These are phyloP conservation scores for Erysimum cheiranthoides DNA, from an alignment of 345 rosid species.

Conservation along the genomic window DNA sequence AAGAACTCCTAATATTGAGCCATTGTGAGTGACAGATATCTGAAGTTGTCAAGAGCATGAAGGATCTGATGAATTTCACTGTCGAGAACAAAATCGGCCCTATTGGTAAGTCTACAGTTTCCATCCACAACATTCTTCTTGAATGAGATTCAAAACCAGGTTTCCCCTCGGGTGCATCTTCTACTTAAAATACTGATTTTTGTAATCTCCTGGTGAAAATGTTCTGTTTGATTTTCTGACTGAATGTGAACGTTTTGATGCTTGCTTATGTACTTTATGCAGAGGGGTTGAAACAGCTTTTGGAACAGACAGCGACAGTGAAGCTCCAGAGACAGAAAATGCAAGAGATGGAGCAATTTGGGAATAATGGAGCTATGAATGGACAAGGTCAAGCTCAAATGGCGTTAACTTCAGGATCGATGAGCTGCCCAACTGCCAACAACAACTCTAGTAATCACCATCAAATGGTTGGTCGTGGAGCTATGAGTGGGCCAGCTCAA, in stretches of 20 bases:
- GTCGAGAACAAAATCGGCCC: constrained; percentile 78
- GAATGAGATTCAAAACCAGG: constrained; percentile 19
- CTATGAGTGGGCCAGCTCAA: constrained; percentile 33
- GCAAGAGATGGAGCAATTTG: constrained; percentile 41
- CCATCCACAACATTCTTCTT: constrained; percentile 7
- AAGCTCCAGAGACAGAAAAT: constrained; percentile 44
- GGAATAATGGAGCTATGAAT: constrained; percentile 30
- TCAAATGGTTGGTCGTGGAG: constrained; percentile 11
- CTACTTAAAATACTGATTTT: neutral
- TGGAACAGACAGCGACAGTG: constrained; percentile 25
- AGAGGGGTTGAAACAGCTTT: constrained; percentile 42
- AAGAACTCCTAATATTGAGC: neutral
- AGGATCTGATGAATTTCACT: constrained; percentile 85
- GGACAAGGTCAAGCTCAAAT: constrained; percentile 41
- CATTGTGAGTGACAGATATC: constrained; percentile 63
- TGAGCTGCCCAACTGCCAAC: constrained; percentile 35
- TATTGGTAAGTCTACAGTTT: constrained; percentile 58
- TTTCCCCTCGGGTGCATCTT: neutral
- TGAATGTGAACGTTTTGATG: neutral
- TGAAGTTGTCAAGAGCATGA: constrained; percentile 98
- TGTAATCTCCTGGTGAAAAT: constrained; percentile 1
- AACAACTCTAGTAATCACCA: constrained; percentile 7
- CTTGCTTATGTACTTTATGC: constrained; percentile 10
- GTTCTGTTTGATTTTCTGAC: neutral
- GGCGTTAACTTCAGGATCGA: constrained; percentile 30